Conservation (phyloP, 768 basidiomycete species). For the Leccinum disarticulatum region DNA sequence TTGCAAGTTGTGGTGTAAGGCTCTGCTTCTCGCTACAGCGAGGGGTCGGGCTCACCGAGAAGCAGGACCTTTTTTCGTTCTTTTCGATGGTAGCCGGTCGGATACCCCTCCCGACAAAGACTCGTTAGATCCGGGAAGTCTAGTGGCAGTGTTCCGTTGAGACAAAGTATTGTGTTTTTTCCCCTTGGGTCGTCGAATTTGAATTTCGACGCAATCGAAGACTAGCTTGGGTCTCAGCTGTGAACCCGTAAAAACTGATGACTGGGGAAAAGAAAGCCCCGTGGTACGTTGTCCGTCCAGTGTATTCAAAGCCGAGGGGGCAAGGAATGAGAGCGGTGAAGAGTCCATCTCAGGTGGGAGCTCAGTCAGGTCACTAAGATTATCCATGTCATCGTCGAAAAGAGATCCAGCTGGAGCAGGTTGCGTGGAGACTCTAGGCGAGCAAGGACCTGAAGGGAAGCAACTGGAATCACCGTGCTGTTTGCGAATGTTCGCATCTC, state of each 20-base stretch:
- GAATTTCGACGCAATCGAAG: conserved; percentile 26
- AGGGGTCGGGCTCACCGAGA: conserved; percentile 32
- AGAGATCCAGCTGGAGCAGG: neutral
- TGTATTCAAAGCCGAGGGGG: neutral
- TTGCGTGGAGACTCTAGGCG: neutral
- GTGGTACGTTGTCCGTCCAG: neutral
- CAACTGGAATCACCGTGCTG: neutral
- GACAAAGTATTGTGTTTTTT: neutral
- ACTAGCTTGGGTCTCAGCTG: conserved; percentile 16
- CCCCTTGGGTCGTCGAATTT: conserved; percentile 15
- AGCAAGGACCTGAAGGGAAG: neutral
- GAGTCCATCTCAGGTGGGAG: conserved; percentile 25
- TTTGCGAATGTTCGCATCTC: neutral
- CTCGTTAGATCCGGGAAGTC: conserved; percentile 1
- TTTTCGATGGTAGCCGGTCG: conserved; percentile 5
- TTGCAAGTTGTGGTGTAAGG: conserved; percentile 29
- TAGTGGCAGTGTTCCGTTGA: conserved; percentile 5
- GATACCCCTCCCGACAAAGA: neutral
- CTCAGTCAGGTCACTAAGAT: conserved; percentile 32
- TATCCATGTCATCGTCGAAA: conserved; percentile 12
- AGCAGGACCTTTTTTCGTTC: conserved; percentile 28
- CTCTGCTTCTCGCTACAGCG: conserved; percentile 31
- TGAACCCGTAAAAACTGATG: neutral
- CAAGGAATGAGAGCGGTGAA: conserved; percentile 6
- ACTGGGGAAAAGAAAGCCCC: neutral